Evolutionary conservation across 2,329 filamentous ascomycete genomes (phyloP).

Genomic region (Bimuria novae-zelandiae): DNA sequence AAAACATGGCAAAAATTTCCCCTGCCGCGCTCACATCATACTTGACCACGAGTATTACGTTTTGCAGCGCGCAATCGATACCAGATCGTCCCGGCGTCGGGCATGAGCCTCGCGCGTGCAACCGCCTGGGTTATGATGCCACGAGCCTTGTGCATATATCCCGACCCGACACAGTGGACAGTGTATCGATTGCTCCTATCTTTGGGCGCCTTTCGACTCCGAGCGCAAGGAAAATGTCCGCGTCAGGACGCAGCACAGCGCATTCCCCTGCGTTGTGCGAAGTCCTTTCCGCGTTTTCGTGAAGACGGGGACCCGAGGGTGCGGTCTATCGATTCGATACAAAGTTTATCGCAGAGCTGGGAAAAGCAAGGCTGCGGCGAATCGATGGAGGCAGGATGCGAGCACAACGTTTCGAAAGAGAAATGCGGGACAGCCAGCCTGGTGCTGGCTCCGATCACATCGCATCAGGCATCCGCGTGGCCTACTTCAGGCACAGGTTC

Average conservation of each 20-base stretch:
- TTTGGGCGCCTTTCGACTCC: conserved; percentile 16
- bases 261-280: conserved; percentile 2
- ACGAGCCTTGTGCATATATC: conserved; percentile 9
- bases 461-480: not conserved
- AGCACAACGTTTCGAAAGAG: not conserved
- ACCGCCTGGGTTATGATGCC: conserved; percentile 14
- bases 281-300: conserved; percentile 8
- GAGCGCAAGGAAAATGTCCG: not conserved
- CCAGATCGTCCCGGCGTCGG: conserved; percentile 21
- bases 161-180: conserved; percentile 2
- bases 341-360: not conserved
- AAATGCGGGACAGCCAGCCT: not conserved
- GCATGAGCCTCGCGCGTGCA: conserved; percentile 29
- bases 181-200: conserved; percentile 19
- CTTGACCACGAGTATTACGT: conserved; percentile 24
- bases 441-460: not conserved
- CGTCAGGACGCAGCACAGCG: conserved; percentile 1
- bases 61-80: conserved; percentile 14
- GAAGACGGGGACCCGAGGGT: not conserved
- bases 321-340: conserved; percentile 11
- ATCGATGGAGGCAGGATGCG: not conserved
- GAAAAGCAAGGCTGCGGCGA: conserved; percentile 4
- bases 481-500: not conserved
- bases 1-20: not conserved
- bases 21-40: conserved; percentile 14